These are phyloP conservation scores for Thermomucor indicae-seudaticae DNA, from an alignment of 371 early-diverging fungal genomes.

Conservation along the genomic window DNA sequence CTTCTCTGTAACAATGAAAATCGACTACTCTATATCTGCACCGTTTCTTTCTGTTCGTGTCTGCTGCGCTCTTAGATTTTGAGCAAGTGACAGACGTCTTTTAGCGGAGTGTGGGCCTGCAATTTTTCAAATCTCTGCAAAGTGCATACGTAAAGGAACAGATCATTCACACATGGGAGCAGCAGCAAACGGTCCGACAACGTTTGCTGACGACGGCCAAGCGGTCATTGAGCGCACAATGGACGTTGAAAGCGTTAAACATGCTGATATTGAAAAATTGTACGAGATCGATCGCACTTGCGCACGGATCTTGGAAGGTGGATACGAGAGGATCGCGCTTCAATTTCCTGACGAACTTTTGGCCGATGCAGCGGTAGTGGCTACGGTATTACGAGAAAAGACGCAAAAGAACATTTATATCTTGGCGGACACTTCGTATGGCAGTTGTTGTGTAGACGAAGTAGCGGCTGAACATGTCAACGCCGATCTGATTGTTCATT, in stretches of 20 bases:
- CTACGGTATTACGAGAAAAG: constrained; percentile 41
- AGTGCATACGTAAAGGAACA: too few relatives aligned
- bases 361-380: constrained; percentile 65
- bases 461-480: constrained; percentile 89
- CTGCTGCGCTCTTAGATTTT: too few relatives aligned
- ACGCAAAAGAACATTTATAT: constrained; percentile 59
- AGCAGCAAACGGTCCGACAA: constrained; percentile 49
- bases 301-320: constrained; percentile 37
- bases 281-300: constrained; percentile 74
- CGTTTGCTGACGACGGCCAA: constrained; percentile 64
- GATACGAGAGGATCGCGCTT: constrained; percentile 67
- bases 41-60: too few relatives aligned
- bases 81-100: too few relatives aligned
- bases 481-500: constrained; percentile 87
- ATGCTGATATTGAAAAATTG: constrained; percentile 34
- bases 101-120: too few relatives aligned
- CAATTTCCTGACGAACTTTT: constrained; percentile 93
- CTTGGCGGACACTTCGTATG: constrained; percentile 93
- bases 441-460: constrained; percentile 96
- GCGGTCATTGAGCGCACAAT: constrained; percentile 57
- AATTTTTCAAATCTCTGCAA: too few relatives aligned
- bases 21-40: too few relatives aligned
- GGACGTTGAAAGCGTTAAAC: constrained; percentile 40
- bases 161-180: too few relatives aligned
- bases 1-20: too few relatives aligned